phyloP scores from a whole-genome alignment of 495 filamentous ascomycete genomes.

The Talaromyces liani region DNA sequence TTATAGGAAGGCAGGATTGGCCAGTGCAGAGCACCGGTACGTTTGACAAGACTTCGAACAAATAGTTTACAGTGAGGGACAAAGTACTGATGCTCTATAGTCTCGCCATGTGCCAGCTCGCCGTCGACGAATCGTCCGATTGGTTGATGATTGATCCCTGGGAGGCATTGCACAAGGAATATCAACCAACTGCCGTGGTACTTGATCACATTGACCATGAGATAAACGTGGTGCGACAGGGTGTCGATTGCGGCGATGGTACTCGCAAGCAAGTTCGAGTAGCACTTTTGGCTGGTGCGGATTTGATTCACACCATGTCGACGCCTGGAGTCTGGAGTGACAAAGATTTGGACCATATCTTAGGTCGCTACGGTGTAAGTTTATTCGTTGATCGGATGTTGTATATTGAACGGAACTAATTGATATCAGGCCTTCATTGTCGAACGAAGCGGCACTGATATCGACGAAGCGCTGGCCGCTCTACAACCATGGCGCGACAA shows the following conservation, averaged over 20 bases:
- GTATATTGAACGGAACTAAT: not conserved
- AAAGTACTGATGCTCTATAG: conserved; percentile 16
- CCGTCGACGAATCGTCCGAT: conserved; percentile 63
- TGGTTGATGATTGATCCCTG: conserved; percentile 87
- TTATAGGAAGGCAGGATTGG: conserved; percentile 87
- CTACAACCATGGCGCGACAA: conserved; percentile 69
- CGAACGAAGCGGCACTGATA: conserved; percentile 82
- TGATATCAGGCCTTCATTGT: conserved; percentile 65
- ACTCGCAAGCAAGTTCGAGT: conserved; percentile 55
- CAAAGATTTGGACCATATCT: conserved; percentile 76
- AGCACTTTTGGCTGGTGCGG: conserved; percentile 70
- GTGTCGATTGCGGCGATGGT: conserved; percentile 60
- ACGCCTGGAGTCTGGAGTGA: conserved; percentile 70
- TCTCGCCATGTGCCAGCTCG: conserved; percentile 67
- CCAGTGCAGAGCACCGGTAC: conserved; percentile 63
- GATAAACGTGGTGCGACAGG: conserved; percentile 71
- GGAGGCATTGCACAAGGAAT: conserved; percentile 66
- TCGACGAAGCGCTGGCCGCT: conserved; percentile 70
- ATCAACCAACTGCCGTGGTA: conserved; percentile 82
- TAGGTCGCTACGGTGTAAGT: conserved; percentile 68
- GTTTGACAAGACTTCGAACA: not conserved
- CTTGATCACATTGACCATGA: conserved; percentile 85
- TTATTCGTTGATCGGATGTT: not conserved
- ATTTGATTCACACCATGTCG: conserved; percentile 82
- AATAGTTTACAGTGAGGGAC: not conserved